Evolutionary conservation across 768 basidiomycete species (phyloP).

Genomic region (Pulveroboletus sp.): DNA sequence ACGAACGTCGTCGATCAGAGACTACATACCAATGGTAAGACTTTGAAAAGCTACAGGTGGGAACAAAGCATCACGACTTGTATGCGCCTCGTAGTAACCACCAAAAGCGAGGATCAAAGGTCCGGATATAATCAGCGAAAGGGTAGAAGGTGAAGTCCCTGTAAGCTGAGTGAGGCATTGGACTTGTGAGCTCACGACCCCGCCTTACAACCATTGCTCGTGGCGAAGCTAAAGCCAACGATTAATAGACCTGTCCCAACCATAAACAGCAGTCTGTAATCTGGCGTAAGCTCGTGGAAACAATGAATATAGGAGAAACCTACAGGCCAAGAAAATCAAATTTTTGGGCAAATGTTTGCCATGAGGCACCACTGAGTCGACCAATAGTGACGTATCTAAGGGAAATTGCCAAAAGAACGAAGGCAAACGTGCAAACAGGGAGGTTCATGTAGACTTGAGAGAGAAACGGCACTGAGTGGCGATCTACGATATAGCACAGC

Average conservation of each 20-base stretch:
- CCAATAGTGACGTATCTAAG: constrained; percentile 53
- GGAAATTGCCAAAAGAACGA: constrained; percentile 52
- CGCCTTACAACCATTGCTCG: constrained; percentile 59
- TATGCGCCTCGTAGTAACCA: constrained; percentile 63
- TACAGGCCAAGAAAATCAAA: constrained; percentile 82
- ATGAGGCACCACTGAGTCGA: constrained; percentile 46
- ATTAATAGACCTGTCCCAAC: constrained; percentile 67
- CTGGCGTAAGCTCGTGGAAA: constrained; percentile 18
- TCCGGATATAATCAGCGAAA: constrained; percentile 56
- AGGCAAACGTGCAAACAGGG: constrained; percentile 62
- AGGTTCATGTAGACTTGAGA: constrained; percentile 77
- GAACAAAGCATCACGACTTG: constrained; percentile 67
- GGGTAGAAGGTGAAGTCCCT: constrained; percentile 65
- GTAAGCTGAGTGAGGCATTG: constrained; percentile 15
- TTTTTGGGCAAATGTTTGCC: constrained; percentile 45
- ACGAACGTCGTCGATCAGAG: constrained; percentile 6
- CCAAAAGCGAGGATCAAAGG: constrained; percentile 50
- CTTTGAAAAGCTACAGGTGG: constrained; percentile 59
- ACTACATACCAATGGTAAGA: constrained; percentile 50
- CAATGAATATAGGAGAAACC: constrained; percentile 30
- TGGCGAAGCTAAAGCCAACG: constrained; percentile 76
- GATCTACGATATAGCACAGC: constrained; percentile 5
- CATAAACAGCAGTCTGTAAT: constrained; percentile 65
- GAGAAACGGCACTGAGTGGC: constrained; percentile 13
- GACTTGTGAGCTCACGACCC: not conserved